Base-by-base conservation (phyloP, 306 rosid genomes). In the Dalbergia oliveri region DNA sequence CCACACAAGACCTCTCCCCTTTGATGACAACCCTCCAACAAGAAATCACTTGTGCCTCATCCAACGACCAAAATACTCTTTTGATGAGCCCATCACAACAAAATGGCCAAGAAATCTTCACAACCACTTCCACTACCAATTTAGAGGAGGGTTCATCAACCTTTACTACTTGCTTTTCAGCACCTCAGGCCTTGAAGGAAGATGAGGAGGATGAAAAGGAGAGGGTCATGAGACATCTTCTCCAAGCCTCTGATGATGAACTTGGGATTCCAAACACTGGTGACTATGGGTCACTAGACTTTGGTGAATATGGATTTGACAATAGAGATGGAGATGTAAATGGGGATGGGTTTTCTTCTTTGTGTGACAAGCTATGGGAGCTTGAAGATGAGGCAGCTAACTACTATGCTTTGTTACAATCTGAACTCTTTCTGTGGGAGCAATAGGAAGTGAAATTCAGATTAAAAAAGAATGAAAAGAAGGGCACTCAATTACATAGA, bases 171-270 rank as follows among this genome's bases (percentile, higher is more conserved):
- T 49, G 86, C 10, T 82, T 81, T 2, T 70, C 74, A 1, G 12
- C 82, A 11, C 41, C 63, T 59, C 65, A 41, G 37, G 53, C 53
- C 10, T 67, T 62, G 54, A 84, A 87, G 44, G 89, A 53, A 19
- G 91, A 80, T 11, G 88, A 83, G n/a, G 89, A 72, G 11, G 83
- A 75, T 9, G 97, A 93, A 1, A 84, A 82, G 18, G 94, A 82
- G 51, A 90, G 75, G 53, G 93, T 89, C 0, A 90, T 92, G 91
- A 88, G 93, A 53, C 97, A 85, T 45, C 97, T 94, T 50, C 89
- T 92, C 0, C 90, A 94, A 73, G 98, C 98, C 63, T 92, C 98
- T 0, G 98, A 94, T 62, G 98, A 92, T 60, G 97, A 94, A 80
- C 94, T 94, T 18, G 98, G 98, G 82, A 89, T 94, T 59, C 98